These are phyloP conservation scores for Wickerhamiella azyma DNA, from an alignment of 805 yeast genomes.

Conservation along the genomic window DNA sequence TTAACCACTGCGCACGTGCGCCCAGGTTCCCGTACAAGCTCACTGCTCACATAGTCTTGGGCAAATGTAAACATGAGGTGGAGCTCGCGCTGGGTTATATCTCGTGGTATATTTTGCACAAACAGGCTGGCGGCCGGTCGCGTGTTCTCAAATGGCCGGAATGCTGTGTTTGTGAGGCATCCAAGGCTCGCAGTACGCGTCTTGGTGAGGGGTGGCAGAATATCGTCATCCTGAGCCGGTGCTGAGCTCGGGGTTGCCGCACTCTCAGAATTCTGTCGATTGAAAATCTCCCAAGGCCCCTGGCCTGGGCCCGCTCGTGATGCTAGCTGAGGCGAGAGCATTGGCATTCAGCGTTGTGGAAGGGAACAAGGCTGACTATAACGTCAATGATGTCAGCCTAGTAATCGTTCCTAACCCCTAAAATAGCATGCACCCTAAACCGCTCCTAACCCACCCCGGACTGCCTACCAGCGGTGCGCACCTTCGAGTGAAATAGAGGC, in stretches of 20 bases:
- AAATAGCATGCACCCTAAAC: not conserved
- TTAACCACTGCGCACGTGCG: constrained; percentile 20
- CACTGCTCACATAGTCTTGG: constrained; percentile 25
- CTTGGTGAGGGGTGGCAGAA: constrained; percentile 10
- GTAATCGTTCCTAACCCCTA: not conserved
- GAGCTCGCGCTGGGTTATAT: constrained; percentile 28
- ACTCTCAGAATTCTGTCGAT: constrained; percentile 4
- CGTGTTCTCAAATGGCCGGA: constrained; percentile 6
- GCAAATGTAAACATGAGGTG: constrained; percentile 29
- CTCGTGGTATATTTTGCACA: constrained; percentile 26
- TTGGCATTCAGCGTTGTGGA: constrained; percentile 7
- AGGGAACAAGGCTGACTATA: constrained; percentile 4
- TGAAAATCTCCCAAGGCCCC: constrained; percentile 7
- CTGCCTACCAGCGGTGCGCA: not conserved
- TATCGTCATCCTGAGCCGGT: constrained; percentile 1
- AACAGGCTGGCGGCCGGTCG: constrained; percentile 14
- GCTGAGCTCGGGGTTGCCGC: constrained; percentile 3
- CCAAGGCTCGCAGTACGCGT: constrained; percentile 10
- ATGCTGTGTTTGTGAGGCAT: constrained; percentile 1
- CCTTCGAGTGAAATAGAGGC: not conserved
- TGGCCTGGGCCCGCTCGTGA: constrained; percentile 7
- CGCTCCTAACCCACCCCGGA: not conserved
- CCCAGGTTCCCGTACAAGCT: constrained; percentile 18
- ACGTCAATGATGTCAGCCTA: constrained; percentile 4
- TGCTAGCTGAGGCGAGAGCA: constrained; percentile 9